phyloP scores from a whole-genome alignment of 345 rosid species.

The Arabis alpina region DNA sequence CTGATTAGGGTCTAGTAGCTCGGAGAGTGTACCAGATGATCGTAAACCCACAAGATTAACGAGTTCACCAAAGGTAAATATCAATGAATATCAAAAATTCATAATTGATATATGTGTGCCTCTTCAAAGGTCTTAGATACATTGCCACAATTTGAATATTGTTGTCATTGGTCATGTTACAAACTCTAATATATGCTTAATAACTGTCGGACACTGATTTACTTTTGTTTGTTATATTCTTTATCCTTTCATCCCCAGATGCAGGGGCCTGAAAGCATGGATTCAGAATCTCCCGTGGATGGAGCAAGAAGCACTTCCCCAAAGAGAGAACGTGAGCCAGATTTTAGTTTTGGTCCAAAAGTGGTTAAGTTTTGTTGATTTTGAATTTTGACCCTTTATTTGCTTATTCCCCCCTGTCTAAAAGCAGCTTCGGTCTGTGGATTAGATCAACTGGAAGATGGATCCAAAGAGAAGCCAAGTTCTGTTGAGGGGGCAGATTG shows the following conservation, averaged over 20 bases:
- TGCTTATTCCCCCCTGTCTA: background rate
- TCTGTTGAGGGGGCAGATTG: conserved; percentile 48
- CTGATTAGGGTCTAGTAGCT: conserved; percentile 22
- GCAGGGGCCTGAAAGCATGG: conserved; percentile 34
- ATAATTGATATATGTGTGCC: conserved; percentile 4
- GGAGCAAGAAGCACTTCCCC: conserved; percentile 27
- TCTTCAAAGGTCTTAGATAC: conserved; percentile 1
- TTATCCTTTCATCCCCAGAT: background rate
- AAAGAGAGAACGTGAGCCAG: conserved; percentile 25
- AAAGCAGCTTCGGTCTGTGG: conserved; percentile 52
- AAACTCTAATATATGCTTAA: background rate
- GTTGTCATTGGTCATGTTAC: background rate
- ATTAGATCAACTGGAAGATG: conserved; percentile 47
- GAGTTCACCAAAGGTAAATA: conserved; percentile 30
- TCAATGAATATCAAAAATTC: background rate
- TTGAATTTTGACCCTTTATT: background rate
- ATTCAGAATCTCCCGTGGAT: conserved; percentile 15
- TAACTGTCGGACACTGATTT: background rate
- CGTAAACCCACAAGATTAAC: conserved; percentile 12
- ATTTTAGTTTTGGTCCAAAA: background rate
- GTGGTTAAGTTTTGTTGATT: conserved; percentile 1
- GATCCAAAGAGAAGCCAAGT: conserved; percentile 46
- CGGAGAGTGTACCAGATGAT: conserved; percentile 17
- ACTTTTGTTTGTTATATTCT: background rate
- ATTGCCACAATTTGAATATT: background rate